Percentiles rank a stretch among this genome's conserved stretches.
Conservation (phyloP, 352 stramenopile species). For the Phytophthora nicotianae region DNA sequence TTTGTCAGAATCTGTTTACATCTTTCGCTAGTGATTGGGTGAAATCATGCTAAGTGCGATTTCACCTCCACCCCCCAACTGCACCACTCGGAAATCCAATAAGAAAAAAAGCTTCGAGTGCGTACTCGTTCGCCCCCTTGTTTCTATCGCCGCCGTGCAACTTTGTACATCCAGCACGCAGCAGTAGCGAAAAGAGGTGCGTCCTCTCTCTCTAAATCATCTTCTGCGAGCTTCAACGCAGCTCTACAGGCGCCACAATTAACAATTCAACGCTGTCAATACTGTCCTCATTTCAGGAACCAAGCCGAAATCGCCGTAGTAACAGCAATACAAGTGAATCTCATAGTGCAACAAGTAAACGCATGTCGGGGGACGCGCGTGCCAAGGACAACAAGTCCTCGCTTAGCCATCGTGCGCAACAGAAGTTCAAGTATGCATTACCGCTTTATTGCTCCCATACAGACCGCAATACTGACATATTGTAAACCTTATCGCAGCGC, state of each 20-base stretch:
- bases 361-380: conserved; percentile 52
- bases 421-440: conserved; percentile 85
- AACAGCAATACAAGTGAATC: conserved; percentile 10
- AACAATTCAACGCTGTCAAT: conserved; percentile 9
- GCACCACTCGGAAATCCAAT: conserved; percentile 28
- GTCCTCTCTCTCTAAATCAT: conserved; percentile 8
- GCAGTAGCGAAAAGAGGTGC: conserved; percentile 18
- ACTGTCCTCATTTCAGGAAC: conserved; percentile 16
- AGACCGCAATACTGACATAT: conserved; percentile 7
- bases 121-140: conserved; percentile 16
- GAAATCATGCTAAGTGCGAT: conserved; percentile 13
- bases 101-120: conserved; percentile 27
- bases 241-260: conserved; percentile 11
- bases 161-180: not conserved
- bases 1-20: conserved; percentile 3
- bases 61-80: conserved; percentile 7
- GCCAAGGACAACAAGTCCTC: conserved; percentile 88
- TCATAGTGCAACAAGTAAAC: conserved; percentile 12
- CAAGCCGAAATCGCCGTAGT: not conserved
- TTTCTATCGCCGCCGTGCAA: not conserved
- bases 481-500: conserved; percentile 41
- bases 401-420: conserved; percentile 83
- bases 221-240: not conserved
- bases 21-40: conserved; percentile 5
- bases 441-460: conserved; percentile 9